Percentiles rank a stretch among this genome's conserved stretches.
phyloP scores from a whole-genome alignment of 441 rosid species.

The Gossypium davidsonii region DNA sequence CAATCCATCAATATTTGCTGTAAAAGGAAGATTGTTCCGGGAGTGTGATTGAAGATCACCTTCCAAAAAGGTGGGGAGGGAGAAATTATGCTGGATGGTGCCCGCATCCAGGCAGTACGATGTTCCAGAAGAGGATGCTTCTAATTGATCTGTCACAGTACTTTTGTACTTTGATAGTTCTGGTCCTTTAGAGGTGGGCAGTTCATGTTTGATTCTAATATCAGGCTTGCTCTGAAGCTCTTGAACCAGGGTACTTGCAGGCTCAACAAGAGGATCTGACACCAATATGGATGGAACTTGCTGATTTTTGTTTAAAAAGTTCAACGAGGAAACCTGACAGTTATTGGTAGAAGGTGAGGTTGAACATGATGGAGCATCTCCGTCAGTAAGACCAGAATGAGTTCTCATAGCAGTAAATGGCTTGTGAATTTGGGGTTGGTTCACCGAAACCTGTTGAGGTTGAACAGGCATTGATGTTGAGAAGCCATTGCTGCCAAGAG shows the following conservation, averaged over 20 bases:
- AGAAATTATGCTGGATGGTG: constrained; percentile 62
- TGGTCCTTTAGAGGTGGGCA: constrained; percentile 47
- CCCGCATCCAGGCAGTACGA: constrained; percentile 80
- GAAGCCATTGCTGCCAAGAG: constrained; percentile 45
- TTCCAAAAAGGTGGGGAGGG: constrained; percentile 67
- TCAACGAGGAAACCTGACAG: constrained; percentile 65
- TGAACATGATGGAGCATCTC: constrained; percentile 92
- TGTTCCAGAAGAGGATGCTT: constrained; percentile 89
- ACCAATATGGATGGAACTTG: constrained; percentile 47
- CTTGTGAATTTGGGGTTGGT: constrained; percentile 48
- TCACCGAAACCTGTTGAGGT: constrained; percentile 44
- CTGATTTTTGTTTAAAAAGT: constrained; percentile 65
- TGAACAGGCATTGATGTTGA: constrained; percentile 39
- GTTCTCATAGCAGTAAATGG: constrained; percentile 46
- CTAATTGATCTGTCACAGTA: constrained; percentile 69
- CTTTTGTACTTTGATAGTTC: constrained; percentile 62
- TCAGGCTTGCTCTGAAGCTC: constrained; percentile 71
- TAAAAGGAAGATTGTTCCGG: constrained; percentile 53
- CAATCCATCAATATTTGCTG: constrained; percentile 56
- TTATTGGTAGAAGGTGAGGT: constrained; percentile 92
- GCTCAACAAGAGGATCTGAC: constrained; percentile 50
- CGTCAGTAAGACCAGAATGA: constrained; percentile 67
- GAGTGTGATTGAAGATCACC: constrained; percentile 73
- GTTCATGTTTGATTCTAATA: constrained; percentile 47
- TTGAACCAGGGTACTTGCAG: constrained; percentile 49